A percentile compares a stretch with the other conserved stretches of the same genome.
These are phyloP conservation scores for Russula sp. DNA, from an alignment of 768 basidiomycete genomes.

Conservation along the genomic window DNA sequence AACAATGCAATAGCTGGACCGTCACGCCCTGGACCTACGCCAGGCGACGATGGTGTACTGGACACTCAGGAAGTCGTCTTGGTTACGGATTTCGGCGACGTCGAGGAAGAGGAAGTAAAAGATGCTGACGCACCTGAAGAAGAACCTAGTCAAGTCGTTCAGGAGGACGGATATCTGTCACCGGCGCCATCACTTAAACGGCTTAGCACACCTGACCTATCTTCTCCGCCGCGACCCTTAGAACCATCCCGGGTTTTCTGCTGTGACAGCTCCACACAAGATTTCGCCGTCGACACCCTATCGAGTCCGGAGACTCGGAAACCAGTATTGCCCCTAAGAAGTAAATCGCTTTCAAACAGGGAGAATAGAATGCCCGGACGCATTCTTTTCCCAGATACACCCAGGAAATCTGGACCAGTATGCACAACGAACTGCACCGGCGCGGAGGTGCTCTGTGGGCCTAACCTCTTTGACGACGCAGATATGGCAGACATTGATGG, in stretches of 20 bases:
- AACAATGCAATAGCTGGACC: slow-evolving; percentile 4
- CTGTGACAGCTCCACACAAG: slow-evolving; percentile 25
- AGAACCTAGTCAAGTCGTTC: slow-evolving; percentile 43
- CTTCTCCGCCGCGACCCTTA: slow-evolving; percentile 50
- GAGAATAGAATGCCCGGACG: not conserved
- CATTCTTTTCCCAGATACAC: slow-evolving; percentile 15
- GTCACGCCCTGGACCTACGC: not conserved
- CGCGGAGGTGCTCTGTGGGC: not conserved
- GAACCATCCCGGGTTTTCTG: slow-evolving; percentile 17
- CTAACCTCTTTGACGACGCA: slow-evolving; percentile 14
- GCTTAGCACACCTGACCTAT: slow-evolving; percentile 52
- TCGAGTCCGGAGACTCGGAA: slow-evolving; percentile 40
- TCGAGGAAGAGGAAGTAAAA: slow-evolving; percentile 35
- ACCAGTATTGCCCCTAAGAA: slow-evolving; percentile 8
- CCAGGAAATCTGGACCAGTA: slow-evolving; percentile 10
- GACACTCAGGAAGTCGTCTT: slow-evolving; percentile 30
- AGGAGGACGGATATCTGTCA: slow-evolving; percentile 83
- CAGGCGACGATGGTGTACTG: slow-evolving; percentile 27
- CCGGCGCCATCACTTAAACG: slow-evolving; percentile 50
- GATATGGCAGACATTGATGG: slow-evolving; percentile 17
- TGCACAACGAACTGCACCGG: not conserved
- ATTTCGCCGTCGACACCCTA: slow-evolving; percentile 49
- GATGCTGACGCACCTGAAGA: slow-evolving; percentile 35
- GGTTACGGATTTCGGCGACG: slow-evolving; percentile 35
- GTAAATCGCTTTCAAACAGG: slow-evolving; percentile 12